Conservation (phyloP, 805 yeast genomes). For the Starmerella scarabaei region DNA sequence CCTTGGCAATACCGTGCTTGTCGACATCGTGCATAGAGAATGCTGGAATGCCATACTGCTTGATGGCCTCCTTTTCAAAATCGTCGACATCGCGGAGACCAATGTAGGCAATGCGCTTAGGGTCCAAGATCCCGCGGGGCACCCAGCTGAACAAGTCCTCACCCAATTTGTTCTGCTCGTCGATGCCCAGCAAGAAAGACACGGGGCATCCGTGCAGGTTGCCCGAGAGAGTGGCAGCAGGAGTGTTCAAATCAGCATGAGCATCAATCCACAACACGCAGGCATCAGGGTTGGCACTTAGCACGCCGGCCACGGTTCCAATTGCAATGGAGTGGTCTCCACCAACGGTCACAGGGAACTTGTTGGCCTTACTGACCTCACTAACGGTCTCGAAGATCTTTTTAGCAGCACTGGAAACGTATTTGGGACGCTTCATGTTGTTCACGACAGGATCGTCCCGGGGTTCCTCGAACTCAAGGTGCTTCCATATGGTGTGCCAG, state of each 20-base stretch:
- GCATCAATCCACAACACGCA: constrained; percentile 95
- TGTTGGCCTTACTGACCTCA: constrained; percentile 35
- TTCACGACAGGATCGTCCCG: constrained; percentile 42
- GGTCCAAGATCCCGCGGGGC: constrained; percentile 43
- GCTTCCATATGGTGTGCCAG: constrained; percentile 46
- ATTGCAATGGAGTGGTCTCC: constrained; percentile 97
- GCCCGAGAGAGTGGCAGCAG: constrained; percentile 69
- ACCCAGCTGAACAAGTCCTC: constrained; percentile 79
- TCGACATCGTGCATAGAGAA: constrained; percentile 94
- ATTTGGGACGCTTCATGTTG: constrained; percentile 54
- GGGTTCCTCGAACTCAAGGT: constrained; percentile 23
- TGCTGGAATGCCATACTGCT: constrained; percentile 62
- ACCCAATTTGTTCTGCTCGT: constrained; percentile 44
- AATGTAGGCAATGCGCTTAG: constrained; percentile 71
- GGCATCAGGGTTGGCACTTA: constrained; percentile 69
- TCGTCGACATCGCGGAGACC: constrained; percentile 89
- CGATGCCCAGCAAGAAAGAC: constrained; percentile 72
- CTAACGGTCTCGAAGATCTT: constrained; percentile 49
- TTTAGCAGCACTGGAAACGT: constrained; percentile 63
- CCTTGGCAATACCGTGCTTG: constrained; percentile 81
- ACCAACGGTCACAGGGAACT: constrained; percentile 74
- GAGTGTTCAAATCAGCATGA: constrained; percentile 92
- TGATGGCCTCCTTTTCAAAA: constrained; percentile 66
- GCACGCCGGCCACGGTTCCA: constrained; percentile 78
- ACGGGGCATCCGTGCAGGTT: constrained; percentile 96